Percentiles rank a stretch among this genome's conserved stretches.
Evolutionary conservation across 176 grass and related monocot genomes (phyloP).

Genomic region (Hordeum vulgare): DNA sequence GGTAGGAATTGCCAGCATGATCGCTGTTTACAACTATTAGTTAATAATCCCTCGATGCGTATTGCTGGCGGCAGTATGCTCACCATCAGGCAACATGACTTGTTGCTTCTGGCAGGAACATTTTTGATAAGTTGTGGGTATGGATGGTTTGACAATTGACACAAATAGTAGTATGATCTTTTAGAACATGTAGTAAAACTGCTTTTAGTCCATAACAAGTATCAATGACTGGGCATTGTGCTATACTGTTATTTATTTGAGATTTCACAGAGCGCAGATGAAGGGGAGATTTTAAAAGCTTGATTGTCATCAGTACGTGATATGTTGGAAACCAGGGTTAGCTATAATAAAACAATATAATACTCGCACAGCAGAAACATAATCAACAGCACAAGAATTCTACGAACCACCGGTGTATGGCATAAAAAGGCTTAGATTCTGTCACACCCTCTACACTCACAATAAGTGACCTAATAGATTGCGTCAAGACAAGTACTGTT

Average conservation of each 20-base stretch:
- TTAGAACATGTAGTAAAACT: not conserved
- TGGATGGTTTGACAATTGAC: not conserved
- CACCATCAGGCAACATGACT: not conserved
- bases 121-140: not conserved
- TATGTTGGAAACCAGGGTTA: constrained; percentile 14
- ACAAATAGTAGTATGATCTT: not conserved
- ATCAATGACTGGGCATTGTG: not conserved
- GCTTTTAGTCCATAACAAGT: not conserved
- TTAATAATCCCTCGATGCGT: not conserved
- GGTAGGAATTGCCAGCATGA: not conserved
- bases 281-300: constrained; percentile 9
- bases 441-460: not conserved
- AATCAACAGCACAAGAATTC: not conserved
- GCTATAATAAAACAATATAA: constrained; percentile 5
- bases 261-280: not conserved
- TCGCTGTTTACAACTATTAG: not conserved
- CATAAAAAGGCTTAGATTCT: not conserved
- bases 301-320: not conserved
- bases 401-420: not conserved
- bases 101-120: not conserved
- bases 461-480: constrained; percentile 10
- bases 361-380: constrained; percentile 11
- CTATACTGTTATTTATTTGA: not conserved
- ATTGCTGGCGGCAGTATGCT: not conserved
- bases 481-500: constrained; percentile 8